phyloP scores from a whole-genome alignment of 495 filamentous ascomycete genomes.

The Chaetomium cochliodes region DNA sequence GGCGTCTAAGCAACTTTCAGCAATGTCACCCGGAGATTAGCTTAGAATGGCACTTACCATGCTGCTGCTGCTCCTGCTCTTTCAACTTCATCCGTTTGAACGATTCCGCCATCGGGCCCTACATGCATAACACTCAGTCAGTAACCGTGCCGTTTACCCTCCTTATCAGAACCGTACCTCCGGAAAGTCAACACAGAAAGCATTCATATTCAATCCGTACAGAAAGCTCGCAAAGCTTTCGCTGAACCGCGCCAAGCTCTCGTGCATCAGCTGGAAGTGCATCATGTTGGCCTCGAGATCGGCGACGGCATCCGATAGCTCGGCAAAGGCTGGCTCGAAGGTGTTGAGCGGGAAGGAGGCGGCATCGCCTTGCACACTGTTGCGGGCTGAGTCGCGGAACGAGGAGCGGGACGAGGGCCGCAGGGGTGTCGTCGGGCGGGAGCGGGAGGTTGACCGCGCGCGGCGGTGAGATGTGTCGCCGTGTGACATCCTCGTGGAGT shows the following conservation, averaged over 20 bases:
- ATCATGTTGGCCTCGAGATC: conserved; percentile 97
- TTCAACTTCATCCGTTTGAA: conserved; percentile 62
- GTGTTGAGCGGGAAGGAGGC: conserved; percentile 72
- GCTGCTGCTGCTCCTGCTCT: conserved; percentile 41
- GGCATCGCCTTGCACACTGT: conserved; percentile 53
- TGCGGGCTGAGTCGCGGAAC: conserved; percentile 63
- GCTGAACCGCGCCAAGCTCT: conserved; percentile 88
- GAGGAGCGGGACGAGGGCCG: conserved; percentile 88
- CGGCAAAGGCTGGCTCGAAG: conserved; percentile 86
- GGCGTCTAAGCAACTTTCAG: conserved; percentile 1
- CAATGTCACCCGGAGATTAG: conserved; percentile 33
- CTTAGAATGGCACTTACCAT: conserved; percentile 8
- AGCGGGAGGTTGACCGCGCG: conserved; percentile 54
- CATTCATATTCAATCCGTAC: conserved; percentile 97
- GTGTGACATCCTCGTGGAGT: conserved; percentile 23
- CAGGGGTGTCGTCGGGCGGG: conserved; percentile 88
- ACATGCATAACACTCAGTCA: background rate
- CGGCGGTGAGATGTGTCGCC: conserved; percentile 22
- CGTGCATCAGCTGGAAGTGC: conserved; percentile 95
- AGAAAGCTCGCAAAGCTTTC: conserved; percentile 95
- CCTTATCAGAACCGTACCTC: conserved; percentile 57
- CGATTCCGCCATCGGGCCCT: conserved; percentile 59
- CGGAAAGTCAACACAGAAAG: conserved; percentile 96
- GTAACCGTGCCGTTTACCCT: background rate
- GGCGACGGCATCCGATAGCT: conserved; percentile 89